Conservation (phyloP, 1,284 basidiomycete species). For the Boletellus deceptivus region DNA sequence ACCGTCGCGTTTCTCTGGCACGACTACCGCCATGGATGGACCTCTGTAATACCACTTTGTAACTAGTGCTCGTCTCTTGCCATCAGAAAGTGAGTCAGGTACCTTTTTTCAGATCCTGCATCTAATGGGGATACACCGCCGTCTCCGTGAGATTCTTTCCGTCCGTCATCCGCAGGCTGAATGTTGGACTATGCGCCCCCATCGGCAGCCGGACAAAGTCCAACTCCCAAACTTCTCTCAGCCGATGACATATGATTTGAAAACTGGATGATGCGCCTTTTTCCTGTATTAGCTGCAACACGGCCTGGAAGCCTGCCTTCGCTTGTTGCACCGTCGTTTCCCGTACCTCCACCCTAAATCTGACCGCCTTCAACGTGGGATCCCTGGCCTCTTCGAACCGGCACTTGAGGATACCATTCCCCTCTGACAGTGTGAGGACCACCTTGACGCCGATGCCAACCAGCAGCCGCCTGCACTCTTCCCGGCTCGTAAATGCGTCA, state of each 20-base stretch:
- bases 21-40: conserved; percentile 45
- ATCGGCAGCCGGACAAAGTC: conserved; percentile 33
- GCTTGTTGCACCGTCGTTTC: conserved; percentile 43
- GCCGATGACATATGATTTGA: conserved; percentile 65
- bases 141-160: conserved; percentile 23
- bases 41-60: conserved; percentile 16
- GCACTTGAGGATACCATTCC: conserved; percentile 67
- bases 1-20: conserved; percentile 39
- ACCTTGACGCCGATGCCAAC: conserved; percentile 71
- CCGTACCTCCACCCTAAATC: conserved; percentile 77
- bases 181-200: conserved; percentile 20
- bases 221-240: conserved; percentile 74
- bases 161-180: conserved; percentile 20
- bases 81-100: conserved; percentile 9
- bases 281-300: conserved; percentile 74
- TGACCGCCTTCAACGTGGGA: conserved; percentile 54
- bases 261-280: conserved; percentile 82
- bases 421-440: conserved; percentile 62
- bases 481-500: conserved; percentile 67
- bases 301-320: conserved; percentile 51
- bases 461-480: conserved; percentile 72
- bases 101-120: conserved; percentile 16
- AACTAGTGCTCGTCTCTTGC: neutral
- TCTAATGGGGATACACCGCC: conserved; percentile 25
- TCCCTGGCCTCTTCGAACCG: conserved; percentile 58